Evolutionary conservation across 495 filamentous ascomycete species (phyloP), one percentile per base, ranked within the genome.

Genomic region (Aspergillus saccharolyticus): DNA sequence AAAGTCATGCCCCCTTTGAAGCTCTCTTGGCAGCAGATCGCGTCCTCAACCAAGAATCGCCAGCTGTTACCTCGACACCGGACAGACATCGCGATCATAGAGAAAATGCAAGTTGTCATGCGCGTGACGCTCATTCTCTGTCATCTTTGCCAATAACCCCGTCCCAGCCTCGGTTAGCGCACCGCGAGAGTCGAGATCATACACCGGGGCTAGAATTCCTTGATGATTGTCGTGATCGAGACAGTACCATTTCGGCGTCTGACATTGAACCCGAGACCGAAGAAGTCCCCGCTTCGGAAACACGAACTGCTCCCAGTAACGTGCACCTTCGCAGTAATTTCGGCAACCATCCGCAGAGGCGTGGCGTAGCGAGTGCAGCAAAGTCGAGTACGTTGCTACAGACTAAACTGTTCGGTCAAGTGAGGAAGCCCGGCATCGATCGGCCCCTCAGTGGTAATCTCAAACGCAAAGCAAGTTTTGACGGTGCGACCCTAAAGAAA

Each of bases 191-290:
- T 70, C 80, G 61, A 62, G 82, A 70, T 78, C 73, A 85, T 42
- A 82, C 84, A 17, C 78, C 85, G n/a, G 74, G 77, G 55, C 79
- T 75, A 52, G 74, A 80, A 62, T 75, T 80, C n/a, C 69, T 73
- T 18, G 75, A 76, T 5, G 74, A 75, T 42, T 70, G 62, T 69
- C 77, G 86, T 63, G 89, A 89, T 64, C 80, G 89, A 47, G 90
- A 96, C 62, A 94, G 89, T 74, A 96, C 91, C 6, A 92, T 96
- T 50, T 96, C 91, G 0, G 90, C 84, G 17, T 86, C 88, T 4
- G 89, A 93, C 54, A 81, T 82, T 20, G 87, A 88, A 48, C 78
- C 75, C 14, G 75, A 80, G 30, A 80, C 77, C 8, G 72, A 84
- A 39, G 79, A 85, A 58, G 69, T 85, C 5, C 72, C 76, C 6